Base-by-base conservation (phyloP, 495 filamentous ascomycete species). In the Xylaria acuta region DNA sequence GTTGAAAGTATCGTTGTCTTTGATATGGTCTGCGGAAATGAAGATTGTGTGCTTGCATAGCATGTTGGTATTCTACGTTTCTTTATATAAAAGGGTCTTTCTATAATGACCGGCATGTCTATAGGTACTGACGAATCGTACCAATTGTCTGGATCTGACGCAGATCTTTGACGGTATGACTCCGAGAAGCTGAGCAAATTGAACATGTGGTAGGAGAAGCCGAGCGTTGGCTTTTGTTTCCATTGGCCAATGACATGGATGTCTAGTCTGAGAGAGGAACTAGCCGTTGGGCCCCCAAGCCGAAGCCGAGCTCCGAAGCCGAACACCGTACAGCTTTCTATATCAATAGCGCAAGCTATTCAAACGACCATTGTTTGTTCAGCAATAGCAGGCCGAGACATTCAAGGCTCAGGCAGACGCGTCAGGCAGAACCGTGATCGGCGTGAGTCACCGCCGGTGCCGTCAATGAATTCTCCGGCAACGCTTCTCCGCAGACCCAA, bases 401-500 rank as follows among this genome's bases (percentile, higher is more conserved):
- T 25, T 11, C 18, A 27, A 20, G 8, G 2, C 4, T 18, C 53
- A 56, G 53, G 53, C 53, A 56, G 56, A 59, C 12, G 3, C 14
- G 16, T 32, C 14, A 59, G 56, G 58, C 58, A 38, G 6, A 58
- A 36, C 27, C 20, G 38, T 36, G 14, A 14, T 54, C 51, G 65
- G 32, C 65, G 51, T 68, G 65, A 68, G 34, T 68, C 65, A 68
- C 43, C 3, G 20, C 34, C 34, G 65, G 12, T 51, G 43, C 65
- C 34, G 36, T n/a, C 51, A 40, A 58, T 68, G 65, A 25, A 58
- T 59, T 58, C 51, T 7, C 43, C 67, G 27, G 32, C 54, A 45
- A 32, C 72, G 16, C 60, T 74, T 9, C 77, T 74, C 49, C 74
- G 76, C 30, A 69, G 77, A 43, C 75, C 72, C 34, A 78, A 76